Conservation (phyloP, 441 rosid species). For the Metrosideros polymorpha region DNA sequence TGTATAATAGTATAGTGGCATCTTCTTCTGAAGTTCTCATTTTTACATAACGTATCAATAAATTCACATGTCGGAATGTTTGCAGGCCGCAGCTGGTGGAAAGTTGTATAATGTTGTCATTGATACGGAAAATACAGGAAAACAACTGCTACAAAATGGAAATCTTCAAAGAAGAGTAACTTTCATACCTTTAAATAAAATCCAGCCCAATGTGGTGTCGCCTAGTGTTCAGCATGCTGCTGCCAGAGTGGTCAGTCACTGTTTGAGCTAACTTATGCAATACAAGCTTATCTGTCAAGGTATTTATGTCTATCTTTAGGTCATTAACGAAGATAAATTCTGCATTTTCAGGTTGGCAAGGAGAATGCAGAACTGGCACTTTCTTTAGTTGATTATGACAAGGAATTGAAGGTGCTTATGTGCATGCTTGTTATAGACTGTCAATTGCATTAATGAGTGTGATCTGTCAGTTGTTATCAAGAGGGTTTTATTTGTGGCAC, state of each 20-base stretch:
- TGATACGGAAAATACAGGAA: slow-evolving; percentile 89
- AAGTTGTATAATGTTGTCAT: slow-evolving; percentile 88
- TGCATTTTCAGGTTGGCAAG: slow-evolving; percentile 66
- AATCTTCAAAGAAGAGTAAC: slow-evolving; percentile 89
- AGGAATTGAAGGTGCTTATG: slow-evolving; percentile 61
- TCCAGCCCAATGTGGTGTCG: slow-evolving; percentile 49
- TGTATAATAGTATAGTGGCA: slow-evolving; percentile 4
- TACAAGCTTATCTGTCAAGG: neutral
- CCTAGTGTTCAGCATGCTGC: slow-evolving; percentile 70
- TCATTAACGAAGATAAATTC: neutral
- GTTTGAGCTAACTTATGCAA: neutral
- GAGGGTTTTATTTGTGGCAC: neutral
- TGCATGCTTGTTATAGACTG: neutral
- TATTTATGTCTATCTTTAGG: neutral
- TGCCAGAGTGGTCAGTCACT: slow-evolving; percentile 57
- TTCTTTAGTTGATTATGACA: slow-evolving; percentile 77
- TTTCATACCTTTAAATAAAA: slow-evolving; percentile 91
- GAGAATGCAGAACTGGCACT: slow-evolving; percentile 90
- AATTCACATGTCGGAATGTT: neutral
- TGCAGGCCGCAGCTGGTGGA: slow-evolving; percentile 95
- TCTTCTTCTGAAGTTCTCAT: neutral
- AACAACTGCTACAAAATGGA: slow-evolving; percentile 90
- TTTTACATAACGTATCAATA: neutral
- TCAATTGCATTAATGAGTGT: neutral
- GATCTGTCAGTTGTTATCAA: neutral